Base-by-base conservation (phyloP, 345 rosid species). In the Sisymbrium altissimum region DNA sequence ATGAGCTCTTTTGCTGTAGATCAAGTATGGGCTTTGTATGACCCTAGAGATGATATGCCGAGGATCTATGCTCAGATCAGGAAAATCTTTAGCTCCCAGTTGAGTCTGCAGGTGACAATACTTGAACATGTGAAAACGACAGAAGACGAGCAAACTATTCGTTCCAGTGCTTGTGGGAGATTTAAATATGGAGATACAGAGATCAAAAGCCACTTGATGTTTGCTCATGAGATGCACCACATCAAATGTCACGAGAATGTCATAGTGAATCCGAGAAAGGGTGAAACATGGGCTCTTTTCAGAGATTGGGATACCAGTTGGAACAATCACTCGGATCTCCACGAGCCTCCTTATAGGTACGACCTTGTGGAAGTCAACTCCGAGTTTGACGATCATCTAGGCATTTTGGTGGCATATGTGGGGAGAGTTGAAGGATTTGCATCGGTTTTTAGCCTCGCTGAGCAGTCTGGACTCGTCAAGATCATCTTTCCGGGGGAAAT, bases 251-350 rank as follows among this genome's bases (percentile, higher is more conserved):
- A 60, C 32, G 18, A 61, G 21, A 75, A 32, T 72, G 7, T 72
- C 76, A 66, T 90, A 23, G 81, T 72, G 18, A 40, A 87, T 76
- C 98, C 93, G 65, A 76, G 78, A 68, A 81, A 78, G 63, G 93
- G 92, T 11, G 97, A 93, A 81, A 85, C 80, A 40, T 90, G 97
- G 98, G 92, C 96, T 46, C 81, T 90, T 54, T 90, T 82, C 65
- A 89, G 73, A 82, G 81, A 84, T 25, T 86, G 97, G 97, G 68
- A 87, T 68, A 41, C 32, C 11, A 81, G 66, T 44, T 82, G 83
- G 65, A 83, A 81, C 74, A 54, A 29, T 48, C 49, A 59, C 9
- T 43, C 5, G 1, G 39, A 48, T 7, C n/a, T 46, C 1, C 40
- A 23, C 2, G 68, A 64, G 45, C 79, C 85, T 35, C 83, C 89